phyloP scores from a whole-genome alignment of 2,329 filamentous ascomycete species.

The Cordyceps javanica region DNA sequence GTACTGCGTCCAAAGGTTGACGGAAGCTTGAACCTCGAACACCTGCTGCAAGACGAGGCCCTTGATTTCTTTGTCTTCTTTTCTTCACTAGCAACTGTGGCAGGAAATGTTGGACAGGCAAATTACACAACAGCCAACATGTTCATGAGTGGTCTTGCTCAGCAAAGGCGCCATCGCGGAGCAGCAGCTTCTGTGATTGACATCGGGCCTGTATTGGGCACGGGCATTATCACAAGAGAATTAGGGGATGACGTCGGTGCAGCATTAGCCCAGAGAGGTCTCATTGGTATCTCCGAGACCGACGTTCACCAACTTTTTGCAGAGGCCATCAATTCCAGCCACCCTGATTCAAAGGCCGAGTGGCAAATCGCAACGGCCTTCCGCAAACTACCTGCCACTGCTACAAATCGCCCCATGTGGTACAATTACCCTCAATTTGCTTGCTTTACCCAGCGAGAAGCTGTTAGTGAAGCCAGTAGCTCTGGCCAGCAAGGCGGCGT shows the following conservation, averaged over 20 bases:
- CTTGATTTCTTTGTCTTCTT: slow-evolving; percentile 32
- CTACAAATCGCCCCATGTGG: no score
- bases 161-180: slow-evolving; percentile 29
- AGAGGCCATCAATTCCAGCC: background rate
- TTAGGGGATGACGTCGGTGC: slow-evolving; percentile 2
- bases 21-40: slow-evolving; percentile 25
- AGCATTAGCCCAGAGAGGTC: background rate
- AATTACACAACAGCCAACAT: slow-evolving; percentile 40
- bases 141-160: slow-evolving; percentile 33
- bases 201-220: slow-evolving; percentile 31
- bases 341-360: no score
- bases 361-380: no score
- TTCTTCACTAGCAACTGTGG: slow-evolving; percentile 23
- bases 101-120: slow-evolving; percentile 29
- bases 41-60: slow-evolving; percentile 21
- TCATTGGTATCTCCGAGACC: slow-evolving; percentile 15
- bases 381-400: no score
- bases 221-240: slow-evolving; percentile 32
- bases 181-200: slow-evolving; percentile 31
- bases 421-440: no score
- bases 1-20: slow-evolving; percentile 28
- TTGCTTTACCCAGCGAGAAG: no score
- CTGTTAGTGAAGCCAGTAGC: no score
- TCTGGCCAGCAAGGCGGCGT: no score
- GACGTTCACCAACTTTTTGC: slow-evolving; percentile 28